A percentile compares a stretch with the other conserved stretches of the same genome.
Conservation (phyloP, 306 rosid species). For the Cicer bijugum region DNA sequence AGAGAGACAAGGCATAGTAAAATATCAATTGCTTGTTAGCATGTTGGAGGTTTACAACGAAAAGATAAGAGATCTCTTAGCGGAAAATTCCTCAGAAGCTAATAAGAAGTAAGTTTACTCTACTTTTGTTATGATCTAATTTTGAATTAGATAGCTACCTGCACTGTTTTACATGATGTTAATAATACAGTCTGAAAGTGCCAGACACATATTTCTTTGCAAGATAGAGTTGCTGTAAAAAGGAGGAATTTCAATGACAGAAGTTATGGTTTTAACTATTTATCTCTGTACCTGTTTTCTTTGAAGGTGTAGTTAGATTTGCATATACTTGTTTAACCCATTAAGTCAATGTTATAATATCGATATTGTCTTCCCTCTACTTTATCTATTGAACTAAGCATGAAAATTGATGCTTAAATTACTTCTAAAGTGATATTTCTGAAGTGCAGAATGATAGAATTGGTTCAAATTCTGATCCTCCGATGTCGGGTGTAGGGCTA, state of each 20-base stretch:
- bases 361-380: background rate
- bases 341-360: background rate
- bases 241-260: background rate
- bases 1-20: constrained; percentile 67
- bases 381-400: background rate
- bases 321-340: constrained; percentile 7
- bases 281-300: constrained; percentile 9
- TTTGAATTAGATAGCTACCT: background rate
- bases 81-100: constrained; percentile 62
- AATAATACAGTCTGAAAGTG: no score
- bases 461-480: background rate
- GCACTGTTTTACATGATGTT: background rate
- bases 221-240: background rate
- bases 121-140: background rate
- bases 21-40: constrained; percentile 76
- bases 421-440: constrained; percentile 9
- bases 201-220: background rate
- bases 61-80: constrained; percentile 87
- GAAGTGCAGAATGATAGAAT: background rate
- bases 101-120: constrained; percentile 72
- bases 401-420: constrained; percentile 6
- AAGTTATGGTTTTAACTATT: background rate
- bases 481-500: background rate
- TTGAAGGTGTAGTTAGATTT: constrained; percentile 12
- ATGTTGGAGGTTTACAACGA: constrained; percentile 97